Evolutionary conservation across 371 early-diverging fungal species (phyloP).

Genomic region (Parasitella parasitica): DNA sequence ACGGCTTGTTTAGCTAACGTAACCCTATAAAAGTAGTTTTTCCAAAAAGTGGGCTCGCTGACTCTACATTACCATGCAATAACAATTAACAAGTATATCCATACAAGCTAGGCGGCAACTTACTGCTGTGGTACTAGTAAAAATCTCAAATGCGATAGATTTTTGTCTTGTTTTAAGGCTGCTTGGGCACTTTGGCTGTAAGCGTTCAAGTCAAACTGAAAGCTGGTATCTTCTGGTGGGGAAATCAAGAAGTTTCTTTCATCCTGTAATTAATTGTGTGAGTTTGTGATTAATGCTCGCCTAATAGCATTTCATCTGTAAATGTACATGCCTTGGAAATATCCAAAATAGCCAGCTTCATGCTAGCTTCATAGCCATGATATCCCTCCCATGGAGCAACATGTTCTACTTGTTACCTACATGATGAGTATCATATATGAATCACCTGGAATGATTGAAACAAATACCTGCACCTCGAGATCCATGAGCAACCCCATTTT

Average conservation of each 20-base stretch:
- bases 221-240: slow-evolving; percentile 66
- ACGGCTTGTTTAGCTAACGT: slow-evolving; percentile 58
- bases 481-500: slow-evolving; percentile 2
- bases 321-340: slow-evolving; percentile 65
- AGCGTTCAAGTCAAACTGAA: slow-evolving; percentile 64
- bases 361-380: slow-evolving; percentile 52
- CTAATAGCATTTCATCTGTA: no score
- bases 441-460: no score
- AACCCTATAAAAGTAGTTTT: slow-evolving; percentile 79
- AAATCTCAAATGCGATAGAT: slow-evolving; percentile 63
- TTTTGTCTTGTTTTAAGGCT: slow-evolving; percentile 56
- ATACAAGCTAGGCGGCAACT: slow-evolving; percentile 6
- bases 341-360: slow-evolving; percentile 57
- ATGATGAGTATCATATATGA: no score
- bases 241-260: slow-evolving; percentile 64
- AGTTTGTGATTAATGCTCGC: no score
- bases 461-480: slow-evolving; percentile 15
- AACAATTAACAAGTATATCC: background rate
- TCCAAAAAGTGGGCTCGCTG: slow-evolving; percentile 66
- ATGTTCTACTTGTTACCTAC: slow-evolving; percentile 31
- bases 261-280: no score
- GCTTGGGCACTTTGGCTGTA: slow-evolving; percentile 63
- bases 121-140: slow-evolving; percentile 67
- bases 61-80: slow-evolving; percentile 49
- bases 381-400: slow-evolving; percentile 63